phyloP scores from a whole-genome alignment of 1,284 basidiomycete species.

The Ceratobasidium papillatum region DNA sequence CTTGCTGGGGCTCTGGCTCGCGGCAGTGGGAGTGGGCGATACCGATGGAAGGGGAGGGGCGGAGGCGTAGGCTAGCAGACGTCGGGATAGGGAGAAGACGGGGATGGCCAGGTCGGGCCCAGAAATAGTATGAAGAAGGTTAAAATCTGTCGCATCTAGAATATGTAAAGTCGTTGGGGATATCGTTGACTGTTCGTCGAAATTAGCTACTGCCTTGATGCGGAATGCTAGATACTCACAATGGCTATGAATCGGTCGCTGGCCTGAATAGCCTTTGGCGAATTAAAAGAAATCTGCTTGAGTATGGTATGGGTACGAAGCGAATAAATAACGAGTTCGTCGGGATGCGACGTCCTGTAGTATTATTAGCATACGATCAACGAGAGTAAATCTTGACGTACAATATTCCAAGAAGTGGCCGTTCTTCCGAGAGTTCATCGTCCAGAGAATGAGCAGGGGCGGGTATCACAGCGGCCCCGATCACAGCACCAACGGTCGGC shows the following conservation, averaged over 20 bases:
- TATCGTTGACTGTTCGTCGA: constrained; percentile 60
- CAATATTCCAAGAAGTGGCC: constrained; percentile 67
- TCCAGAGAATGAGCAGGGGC: constrained; percentile 45
- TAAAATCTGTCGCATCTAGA: constrained; percentile 63
- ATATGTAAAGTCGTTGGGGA: constrained; percentile 66
- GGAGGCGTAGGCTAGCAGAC: constrained; percentile 70
- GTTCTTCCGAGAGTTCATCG: constrained; percentile 52
- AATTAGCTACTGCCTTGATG: constrained; percentile 25
- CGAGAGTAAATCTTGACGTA: constrained; percentile 52
- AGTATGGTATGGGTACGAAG: constrained; percentile 64
- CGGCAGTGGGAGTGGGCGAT: constrained; percentile 45
- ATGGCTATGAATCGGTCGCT: constrained; percentile 64
- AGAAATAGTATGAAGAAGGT: constrained; percentile 61
- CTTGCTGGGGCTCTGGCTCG: constrained; percentile 26
- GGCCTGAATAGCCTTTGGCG: constrained; percentile 56
- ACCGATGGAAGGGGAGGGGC: constrained; percentile 50
- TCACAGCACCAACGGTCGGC: constrained; percentile 46
- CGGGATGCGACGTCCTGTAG: constrained; percentile 45
- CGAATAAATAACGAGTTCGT: constrained; percentile 66
- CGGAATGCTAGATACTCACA: constrained; percentile 56
- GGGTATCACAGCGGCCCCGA: constrained; percentile 58
- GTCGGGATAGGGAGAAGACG: constrained; percentile 67
- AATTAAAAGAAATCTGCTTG: constrained; percentile 56
- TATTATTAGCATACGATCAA: constrained; percentile 43
- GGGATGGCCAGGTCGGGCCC: constrained; percentile 47